Percentiles rank a stretch among this genome's conserved stretches.
phyloP scores from a whole-genome alignment of 2,329 filamentous ascomycete genomes.

The Fusarium pininemorale region DNA sequence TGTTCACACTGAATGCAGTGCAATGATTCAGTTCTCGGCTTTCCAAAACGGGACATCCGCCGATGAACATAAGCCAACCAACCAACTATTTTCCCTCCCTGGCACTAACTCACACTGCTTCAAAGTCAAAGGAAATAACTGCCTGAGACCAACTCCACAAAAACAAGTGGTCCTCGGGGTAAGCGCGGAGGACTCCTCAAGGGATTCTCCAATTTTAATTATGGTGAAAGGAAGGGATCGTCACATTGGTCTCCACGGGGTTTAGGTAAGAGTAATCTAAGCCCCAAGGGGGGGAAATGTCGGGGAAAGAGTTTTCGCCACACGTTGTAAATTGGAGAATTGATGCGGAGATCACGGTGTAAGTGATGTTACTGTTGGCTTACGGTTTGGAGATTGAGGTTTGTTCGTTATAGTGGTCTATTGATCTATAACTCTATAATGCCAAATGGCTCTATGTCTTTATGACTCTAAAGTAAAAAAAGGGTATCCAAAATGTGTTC shows the following conservation, averaged over 20 bases:
- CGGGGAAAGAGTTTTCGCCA: neutral
- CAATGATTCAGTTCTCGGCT: neutral
- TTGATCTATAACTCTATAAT: conserved; percentile 22
- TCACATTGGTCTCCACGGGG: neutral
- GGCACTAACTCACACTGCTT: neutral
- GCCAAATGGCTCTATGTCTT: conserved; percentile 3
- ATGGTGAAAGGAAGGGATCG: neutral
- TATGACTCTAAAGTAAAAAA: conserved; percentile 1
- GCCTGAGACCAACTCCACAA: neutral
- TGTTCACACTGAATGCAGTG: neutral
- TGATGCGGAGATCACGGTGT: neutral
- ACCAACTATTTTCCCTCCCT: neutral
- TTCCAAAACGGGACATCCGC: conserved; percentile 1
- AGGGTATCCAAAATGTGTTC: conserved; percentile 13
- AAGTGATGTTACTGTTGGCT: neutral
- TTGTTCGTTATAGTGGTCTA: neutral
- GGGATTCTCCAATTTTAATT: conserved; percentile 6
- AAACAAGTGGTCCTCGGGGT: neutral
- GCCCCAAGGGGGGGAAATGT: neutral
- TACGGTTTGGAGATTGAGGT: too few species aligned
- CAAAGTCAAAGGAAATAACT: neutral
- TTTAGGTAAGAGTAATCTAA: conserved; percentile 1
- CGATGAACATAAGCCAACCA: neutral
- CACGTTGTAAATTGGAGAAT: neutral
- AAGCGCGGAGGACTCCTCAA: neutral